Evolutionary conservation across 176 grass and related monocot species (phyloP), one percentile per base, ranked within the genome.

Genomic region (Rhynchospora breviuscula): DNA sequence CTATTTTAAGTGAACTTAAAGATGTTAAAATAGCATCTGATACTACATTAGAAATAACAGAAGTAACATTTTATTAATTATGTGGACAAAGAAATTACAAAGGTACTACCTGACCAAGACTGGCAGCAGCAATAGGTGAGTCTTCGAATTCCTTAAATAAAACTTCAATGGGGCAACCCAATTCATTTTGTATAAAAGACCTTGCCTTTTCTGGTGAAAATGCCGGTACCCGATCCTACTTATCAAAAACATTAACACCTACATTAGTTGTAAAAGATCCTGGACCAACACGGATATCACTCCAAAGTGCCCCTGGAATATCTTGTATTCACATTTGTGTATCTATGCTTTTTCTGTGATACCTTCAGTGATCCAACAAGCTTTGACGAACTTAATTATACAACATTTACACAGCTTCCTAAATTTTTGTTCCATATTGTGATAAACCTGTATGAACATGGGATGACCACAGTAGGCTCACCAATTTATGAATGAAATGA

Each of bases 121-220:
- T 98, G 71, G 92, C 95, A 46, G 95, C 92, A 84, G 95, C 95
- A 85, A 98, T 98, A 15, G 95, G 95, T 5, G 73, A 84, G 52
- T 94, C 90, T 79, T 98, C 89, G 85, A 98, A 98, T 91, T 98
- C 89, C 88, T 91, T 98, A 84, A 89, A 98, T 58, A 88, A 79
- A 76, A 93, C 49, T 83, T 98, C 92, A 82, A 98, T 87, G 67
- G 92, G 80, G 83, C 87, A 91, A 53, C 90, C 90, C 85, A 98
- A 88, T 90, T 98, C 95, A 31, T 83, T 87, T 85, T 94, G 82
- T 87, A 97, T 90, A 44, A 97, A 97, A 86, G 81, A 47, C 81
- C 73, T 97, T 81, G 94, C 94, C 67, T 92, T 94, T 57, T 90
- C 87, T 46, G 95, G 95, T 87, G 95, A 93, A 90, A 98, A 98